Conservation (phyloP, 495 filamentous ascomycete species). For the Rusavskia elegans region DNA sequence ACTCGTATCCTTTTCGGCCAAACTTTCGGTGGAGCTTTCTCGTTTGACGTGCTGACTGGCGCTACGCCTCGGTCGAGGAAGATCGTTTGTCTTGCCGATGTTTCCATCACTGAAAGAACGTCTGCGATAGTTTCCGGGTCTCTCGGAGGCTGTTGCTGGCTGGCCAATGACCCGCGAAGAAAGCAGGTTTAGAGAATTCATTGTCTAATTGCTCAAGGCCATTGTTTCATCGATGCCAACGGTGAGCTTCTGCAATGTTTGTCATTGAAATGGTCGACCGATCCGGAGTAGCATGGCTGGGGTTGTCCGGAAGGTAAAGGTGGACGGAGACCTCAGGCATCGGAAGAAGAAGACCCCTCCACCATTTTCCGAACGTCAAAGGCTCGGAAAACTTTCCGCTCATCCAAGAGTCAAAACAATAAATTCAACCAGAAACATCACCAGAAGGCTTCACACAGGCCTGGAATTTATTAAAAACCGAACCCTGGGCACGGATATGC, state of each 20-base stretch:
- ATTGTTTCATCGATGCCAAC: not conserved
- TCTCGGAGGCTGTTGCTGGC: slow-evolving; percentile 20
- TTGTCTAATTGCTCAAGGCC: slow-evolving; percentile 34
- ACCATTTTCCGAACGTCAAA: too few relatives aligned
- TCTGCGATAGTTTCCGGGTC: slow-evolving; percentile 11
- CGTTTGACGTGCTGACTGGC: slow-evolving; percentile 23
- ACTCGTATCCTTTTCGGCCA: slow-evolving; percentile 16
- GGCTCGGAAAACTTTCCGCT: too few relatives aligned
- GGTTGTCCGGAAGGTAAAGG: too few relatives aligned
- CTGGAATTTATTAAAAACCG: not conserved
- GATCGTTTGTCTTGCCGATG: not conserved
- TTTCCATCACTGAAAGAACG: slow-evolving; percentile 12
- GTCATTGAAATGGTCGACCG: not conserved
- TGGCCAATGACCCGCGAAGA: slow-evolving; percentile 68
- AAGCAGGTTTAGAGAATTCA: slow-evolving; percentile 97
- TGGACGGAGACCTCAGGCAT: too few relatives aligned
- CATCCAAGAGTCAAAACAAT: too few relatives aligned
- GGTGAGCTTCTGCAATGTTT: not conserved
- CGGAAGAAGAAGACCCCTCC: too few relatives aligned
- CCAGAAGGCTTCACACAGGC: not conserved
- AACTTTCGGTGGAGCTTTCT: slow-evolving; percentile 20
- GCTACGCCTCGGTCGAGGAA: slow-evolving; percentile 17
- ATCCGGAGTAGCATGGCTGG: too few relatives aligned
- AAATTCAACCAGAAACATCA: not conserved
- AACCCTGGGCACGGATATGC: slow-evolving; percentile 22